These are phyloP conservation scores for Gastroboletus turbinatus DNA, from an alignment of 1,284 basidiomycete species.

Conservation along the genomic window DNA sequence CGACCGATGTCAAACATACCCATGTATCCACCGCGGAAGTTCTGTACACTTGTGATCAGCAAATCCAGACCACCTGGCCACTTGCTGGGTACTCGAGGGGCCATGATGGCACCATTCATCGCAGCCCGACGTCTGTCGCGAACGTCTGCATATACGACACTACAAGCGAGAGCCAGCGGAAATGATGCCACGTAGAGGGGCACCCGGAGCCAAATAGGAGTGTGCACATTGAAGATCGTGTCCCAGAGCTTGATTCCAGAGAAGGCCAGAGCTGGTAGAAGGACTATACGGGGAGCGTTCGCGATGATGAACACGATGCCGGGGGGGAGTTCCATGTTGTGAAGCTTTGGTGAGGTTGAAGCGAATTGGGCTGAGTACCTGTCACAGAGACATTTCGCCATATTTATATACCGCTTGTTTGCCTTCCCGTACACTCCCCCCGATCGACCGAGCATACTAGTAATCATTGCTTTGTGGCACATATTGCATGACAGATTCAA, in stretches of 20 bases:
- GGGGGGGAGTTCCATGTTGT: constrained; percentile 28
- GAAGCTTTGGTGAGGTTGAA: not conserved
- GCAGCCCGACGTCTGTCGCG: constrained; percentile 31
- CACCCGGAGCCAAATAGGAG: constrained; percentile 20
- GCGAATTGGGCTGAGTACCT: too few species aligned
- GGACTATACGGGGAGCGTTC: constrained; percentile 19
- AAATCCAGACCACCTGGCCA: constrained; percentile 36
- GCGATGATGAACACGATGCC: constrained; percentile 25
- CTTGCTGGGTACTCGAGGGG: constrained; percentile 32
- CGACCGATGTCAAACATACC: constrained; percentile 24
- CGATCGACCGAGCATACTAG: not conserved
- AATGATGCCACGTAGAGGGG: constrained; percentile 25
- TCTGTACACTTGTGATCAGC: constrained; percentile 23
- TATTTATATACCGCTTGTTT: constrained; percentile 18
- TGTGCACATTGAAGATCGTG: not conserved
- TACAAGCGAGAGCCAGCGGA: constrained; percentile 27
- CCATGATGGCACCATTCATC: constrained; percentile 34
- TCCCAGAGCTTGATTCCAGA: constrained; percentile 9
- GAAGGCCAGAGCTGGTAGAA: constrained; percentile 21
- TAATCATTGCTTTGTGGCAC: not conserved
- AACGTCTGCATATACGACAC: constrained; percentile 22
- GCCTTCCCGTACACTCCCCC: not conserved
- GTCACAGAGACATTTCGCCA: not conserved
- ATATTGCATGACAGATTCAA: not conserved
- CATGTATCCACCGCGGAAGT: constrained; percentile 34